Conservation (phyloP, 495 filamentous ascomycete genomes). For the Cryomyces minteri region DNA sequence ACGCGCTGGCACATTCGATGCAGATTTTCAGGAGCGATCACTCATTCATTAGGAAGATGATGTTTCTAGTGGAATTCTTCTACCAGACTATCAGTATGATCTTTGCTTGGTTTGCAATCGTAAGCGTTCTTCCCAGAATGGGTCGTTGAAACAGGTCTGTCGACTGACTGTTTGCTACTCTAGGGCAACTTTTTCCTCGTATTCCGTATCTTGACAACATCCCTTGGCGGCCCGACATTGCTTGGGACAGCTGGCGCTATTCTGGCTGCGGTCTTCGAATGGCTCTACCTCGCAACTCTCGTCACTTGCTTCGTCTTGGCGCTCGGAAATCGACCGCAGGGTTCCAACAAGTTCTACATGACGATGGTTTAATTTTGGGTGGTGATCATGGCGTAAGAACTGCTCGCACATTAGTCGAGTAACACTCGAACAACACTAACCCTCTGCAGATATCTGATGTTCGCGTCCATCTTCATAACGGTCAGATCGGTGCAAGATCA, state of each 20-base stretch:
- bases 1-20: constrained; percentile 85
- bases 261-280: constrained; percentile 82
- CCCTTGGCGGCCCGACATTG: constrained; percentile 46
- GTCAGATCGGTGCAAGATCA: constrained; percentile 64
- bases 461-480: constrained; percentile 71
- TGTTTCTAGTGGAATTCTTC: constrained; percentile 78
- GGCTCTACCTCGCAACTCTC: constrained; percentile 82
- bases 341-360: constrained; percentile 85
- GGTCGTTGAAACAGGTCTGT: not conserved
- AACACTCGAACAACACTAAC: not conserved
- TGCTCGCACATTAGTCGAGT: not conserved
- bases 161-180: not conserved
- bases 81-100: constrained; percentile 94
- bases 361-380: constrained; percentile 96
- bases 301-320: constrained; percentile 92
- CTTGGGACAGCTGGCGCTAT: constrained; percentile 58
- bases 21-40: constrained; percentile 88
- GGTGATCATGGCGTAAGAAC: constrained; percentile 67
- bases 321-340: constrained; percentile 89
- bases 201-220: constrained; percentile 88
- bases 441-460: constrained; percentile 60
- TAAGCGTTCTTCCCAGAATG: constrained; percentile 13
- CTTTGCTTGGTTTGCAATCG: constrained; percentile 96
- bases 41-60: constrained; percentile 67
- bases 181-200: constrained; percentile 97